These are phyloP conservation scores for Cladobotryum protrusum DNA, from an alignment of 2,329 filamentous ascomycete species.

Conservation along the genomic window DNA sequence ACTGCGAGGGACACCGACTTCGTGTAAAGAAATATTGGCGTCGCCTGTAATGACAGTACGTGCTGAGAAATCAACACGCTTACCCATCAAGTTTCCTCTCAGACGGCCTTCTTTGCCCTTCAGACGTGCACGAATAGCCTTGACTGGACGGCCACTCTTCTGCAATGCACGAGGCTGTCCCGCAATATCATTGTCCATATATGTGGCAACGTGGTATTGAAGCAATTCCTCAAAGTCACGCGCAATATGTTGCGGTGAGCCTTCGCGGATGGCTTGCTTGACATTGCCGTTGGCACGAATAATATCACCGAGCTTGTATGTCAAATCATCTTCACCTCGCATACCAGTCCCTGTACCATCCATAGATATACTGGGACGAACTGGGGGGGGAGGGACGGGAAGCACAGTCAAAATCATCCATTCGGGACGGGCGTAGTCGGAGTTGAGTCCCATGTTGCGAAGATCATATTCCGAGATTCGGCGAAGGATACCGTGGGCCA, in stretches of 20 bases:
- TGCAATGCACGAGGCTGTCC: constrained; percentile 90
- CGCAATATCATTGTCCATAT: constrained; percentile 99
- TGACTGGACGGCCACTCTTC: constrained; percentile 93
- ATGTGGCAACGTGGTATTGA: constrained; percentile 97
- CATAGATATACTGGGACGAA: constrained; percentile 94
- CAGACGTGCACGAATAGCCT: constrained; percentile 90
- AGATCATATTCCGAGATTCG: constrained; percentile 78
- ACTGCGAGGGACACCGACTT: constrained; percentile 92
- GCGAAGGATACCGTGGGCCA: constrained; percentile 80
- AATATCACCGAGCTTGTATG: constrained; percentile 97
- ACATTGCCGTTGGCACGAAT: constrained; percentile 97
- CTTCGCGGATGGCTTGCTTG: constrained; percentile 81
- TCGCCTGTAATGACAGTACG: constrained; percentile 99
- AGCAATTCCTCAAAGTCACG: constrained; percentile 86
- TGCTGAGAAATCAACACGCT: constrained; percentile 98
- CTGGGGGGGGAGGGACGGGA: constrained; percentile 89
- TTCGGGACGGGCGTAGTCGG: constrained; percentile 90
- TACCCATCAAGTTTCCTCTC: constrained; percentile 98
- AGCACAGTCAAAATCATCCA: constrained; percentile 98
- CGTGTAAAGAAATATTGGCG: constrained; percentile 89
- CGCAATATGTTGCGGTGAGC: constrained; percentile 84
- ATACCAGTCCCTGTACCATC: constrained; percentile 88
- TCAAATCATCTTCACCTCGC: constrained; percentile 97
- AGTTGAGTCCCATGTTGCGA: constrained; percentile 81
- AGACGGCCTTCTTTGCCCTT: constrained; percentile 99